Evolutionary conservation across 345 rosid genomes (phyloP).

Genomic region (Leavenworthia alabamica): DNA sequence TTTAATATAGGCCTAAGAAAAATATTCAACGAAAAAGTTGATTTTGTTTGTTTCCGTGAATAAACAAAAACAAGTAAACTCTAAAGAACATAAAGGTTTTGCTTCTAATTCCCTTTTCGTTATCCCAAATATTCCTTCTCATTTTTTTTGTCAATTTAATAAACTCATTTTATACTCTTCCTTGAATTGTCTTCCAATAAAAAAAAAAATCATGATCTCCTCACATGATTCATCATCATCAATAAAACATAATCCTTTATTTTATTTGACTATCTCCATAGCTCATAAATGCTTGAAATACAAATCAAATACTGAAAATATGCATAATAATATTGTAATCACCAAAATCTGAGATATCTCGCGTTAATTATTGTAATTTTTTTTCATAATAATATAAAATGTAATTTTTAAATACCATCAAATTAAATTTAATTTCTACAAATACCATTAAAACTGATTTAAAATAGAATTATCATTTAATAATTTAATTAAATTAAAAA

Average conservation of each 20-base stretch:
- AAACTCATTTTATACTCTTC: conserved; percentile 11
- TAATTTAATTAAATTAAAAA: too few relatives aligned
- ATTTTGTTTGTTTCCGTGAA: conserved; percentile 46
- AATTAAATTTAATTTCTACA: too few relatives aligned
- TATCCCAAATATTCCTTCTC: conserved; percentile 66
- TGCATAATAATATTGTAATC: too few relatives aligned
- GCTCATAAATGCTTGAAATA: too few relatives aligned
- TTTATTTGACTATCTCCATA: not conserved
- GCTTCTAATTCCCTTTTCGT: conserved; percentile 57
- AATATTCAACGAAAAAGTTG: conserved; percentile 27
- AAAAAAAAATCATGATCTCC: conserved; percentile 29
- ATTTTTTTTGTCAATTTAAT: conserved; percentile 18
- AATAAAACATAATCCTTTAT: not conserved
- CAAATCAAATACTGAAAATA: not conserved
- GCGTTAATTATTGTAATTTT: not conserved
- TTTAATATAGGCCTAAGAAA: conserved; percentile 31
- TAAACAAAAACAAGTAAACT: too few relatives aligned
- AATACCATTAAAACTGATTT: too few relatives aligned
- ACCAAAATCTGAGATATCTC: not conserved
- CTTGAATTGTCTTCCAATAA: conserved; percentile 5
- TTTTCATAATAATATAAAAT: too few relatives aligned
- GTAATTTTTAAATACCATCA: too few relatives aligned
- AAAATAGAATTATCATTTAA: too few relatives aligned
- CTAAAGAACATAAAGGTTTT: conserved; percentile 29
- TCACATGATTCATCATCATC: conserved; percentile 40